Conservation (phyloP, 305 asterid genomes). For the Solanum chacoense region DNA sequence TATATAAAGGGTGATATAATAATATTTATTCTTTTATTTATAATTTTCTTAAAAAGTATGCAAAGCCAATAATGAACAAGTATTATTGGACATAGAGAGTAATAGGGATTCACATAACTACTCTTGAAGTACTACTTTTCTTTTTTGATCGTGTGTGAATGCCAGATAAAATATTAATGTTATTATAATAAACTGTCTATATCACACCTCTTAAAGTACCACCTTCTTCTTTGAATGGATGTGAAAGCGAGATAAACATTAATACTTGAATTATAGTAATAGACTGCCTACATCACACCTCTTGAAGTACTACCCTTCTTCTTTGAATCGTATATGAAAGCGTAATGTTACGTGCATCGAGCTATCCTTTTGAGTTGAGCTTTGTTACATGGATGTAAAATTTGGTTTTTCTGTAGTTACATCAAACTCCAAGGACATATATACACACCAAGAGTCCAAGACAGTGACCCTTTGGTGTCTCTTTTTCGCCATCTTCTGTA, state of each 20-base stretch:
- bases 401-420: neutral
- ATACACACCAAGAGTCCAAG: neutral
- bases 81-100: too few relatives aligned
- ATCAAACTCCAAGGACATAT: neutral
- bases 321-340: neutral
- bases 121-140: too few relatives aligned
- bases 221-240: too few relatives aligned
- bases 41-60: too few relatives aligned
- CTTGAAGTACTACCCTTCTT: neutral
- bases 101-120: neutral
- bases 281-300: rapidly evolving
- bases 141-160: neutral
- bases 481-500: neutral
- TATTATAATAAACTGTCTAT: too few relatives aligned
- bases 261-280: too few relatives aligned
- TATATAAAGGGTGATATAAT: too few relatives aligned
- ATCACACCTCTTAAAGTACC: too few relatives aligned
- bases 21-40: too few relatives aligned
- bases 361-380: neutral
- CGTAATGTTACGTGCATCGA: neutral
- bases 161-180: neutral
- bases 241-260: too few relatives aligned
- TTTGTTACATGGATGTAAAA: neutral
- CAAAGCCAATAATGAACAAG: rapidly evolving
- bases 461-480: neutral